Evolutionary conservation across 768 basidiomycete species (phyloP), one percentile per base, ranked within the genome.

Genomic region (Candolleomyces efflorescens): DNA sequence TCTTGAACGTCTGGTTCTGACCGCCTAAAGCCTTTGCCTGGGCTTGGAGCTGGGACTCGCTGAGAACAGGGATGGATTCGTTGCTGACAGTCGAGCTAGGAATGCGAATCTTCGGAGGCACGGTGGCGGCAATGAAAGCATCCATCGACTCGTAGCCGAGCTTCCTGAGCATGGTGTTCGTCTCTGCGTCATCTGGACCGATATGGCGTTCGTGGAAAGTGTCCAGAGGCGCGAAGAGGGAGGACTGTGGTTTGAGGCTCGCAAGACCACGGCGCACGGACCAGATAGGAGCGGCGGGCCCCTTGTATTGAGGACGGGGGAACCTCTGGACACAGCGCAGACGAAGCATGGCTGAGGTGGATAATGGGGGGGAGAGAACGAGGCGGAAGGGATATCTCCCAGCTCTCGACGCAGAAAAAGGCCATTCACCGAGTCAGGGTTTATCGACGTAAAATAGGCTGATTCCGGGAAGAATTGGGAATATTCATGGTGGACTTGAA

Each of bases 201-300:
- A 98, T 86, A 71, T 99, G 96, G 32, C 96, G 85, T 64, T 91
- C 85, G 46, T 86, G 71, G 75, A 98, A 98, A 36, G 87, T 89
- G 75, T 99, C 96, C 62, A 97, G 78, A 2, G 94, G 85, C 12
- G 86, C 81, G 69, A 96, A 93, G 62, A 95, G 78, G 27, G 86
- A 83, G 0, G 77, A 62, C 11, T 83, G 80, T 22, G 79, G 71
- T 67, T 81, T 85, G 55, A 84, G 77, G 12, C 86, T 86, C 24
- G 87, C 87, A 57, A 89, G 75, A 52, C 76, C 74, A 24, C 79
- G 73, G 55, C 55, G 32, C 32, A 32, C 32, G 32, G 32, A 32
- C 32, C 63, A 51, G 55, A 60, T 50, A 56, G 65, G 52, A 59
- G 60, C 37, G 44, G 64, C 65, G 53, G 65, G 58, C 23, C 67